Evolutionary conservation across 2,329 filamentous ascomycete genomes (phyloP).

Genomic region (Escovopsis sp.): DNA sequence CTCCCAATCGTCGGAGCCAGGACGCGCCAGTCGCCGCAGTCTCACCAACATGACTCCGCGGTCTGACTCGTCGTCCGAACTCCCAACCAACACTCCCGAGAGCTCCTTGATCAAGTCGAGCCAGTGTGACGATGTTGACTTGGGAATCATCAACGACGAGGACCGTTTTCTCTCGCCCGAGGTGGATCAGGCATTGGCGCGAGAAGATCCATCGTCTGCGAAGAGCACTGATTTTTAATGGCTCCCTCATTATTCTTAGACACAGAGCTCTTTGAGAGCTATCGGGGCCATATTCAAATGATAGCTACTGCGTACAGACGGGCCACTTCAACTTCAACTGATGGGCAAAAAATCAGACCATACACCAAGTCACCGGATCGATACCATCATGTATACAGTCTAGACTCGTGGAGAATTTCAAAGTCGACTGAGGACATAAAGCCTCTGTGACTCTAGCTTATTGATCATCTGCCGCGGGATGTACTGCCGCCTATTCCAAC

Average conservation of each 20-base stretch:
- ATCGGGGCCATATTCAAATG: neutral
- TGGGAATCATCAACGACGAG: neutral
- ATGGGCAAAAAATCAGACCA: too few species aligned
- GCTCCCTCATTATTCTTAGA: conserved; percentile 1
- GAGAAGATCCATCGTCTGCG: neutral
- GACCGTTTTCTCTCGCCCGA: neutral
- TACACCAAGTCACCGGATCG: too few species aligned
- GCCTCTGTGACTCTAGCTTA: too few species aligned
- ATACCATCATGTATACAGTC: too few species aligned
- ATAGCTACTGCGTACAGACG: too few species aligned
- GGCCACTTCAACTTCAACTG: too few species aligned
- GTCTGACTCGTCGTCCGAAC: conserved; percentile 3
- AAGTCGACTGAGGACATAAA: too few species aligned
- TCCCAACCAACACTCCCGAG: neutral
- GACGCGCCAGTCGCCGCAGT: conserved; percentile 5
- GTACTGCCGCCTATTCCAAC: too few species aligned
- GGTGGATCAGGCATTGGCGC: neutral
- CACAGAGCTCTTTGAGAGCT: conserved; percentile 4
- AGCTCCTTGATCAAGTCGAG: conserved; percentile 1
- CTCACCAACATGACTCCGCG: conserved; percentile 5
- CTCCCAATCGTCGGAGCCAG: conserved; percentile 9
- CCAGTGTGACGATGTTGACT: neutral
- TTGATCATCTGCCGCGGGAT: too few species aligned
- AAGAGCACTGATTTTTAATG: neutral
- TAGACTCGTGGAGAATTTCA: too few species aligned